Evolutionary conservation across 176 grass and related monocot genomes (phyloP).

Genomic region (Cocos nucifera): DNA sequence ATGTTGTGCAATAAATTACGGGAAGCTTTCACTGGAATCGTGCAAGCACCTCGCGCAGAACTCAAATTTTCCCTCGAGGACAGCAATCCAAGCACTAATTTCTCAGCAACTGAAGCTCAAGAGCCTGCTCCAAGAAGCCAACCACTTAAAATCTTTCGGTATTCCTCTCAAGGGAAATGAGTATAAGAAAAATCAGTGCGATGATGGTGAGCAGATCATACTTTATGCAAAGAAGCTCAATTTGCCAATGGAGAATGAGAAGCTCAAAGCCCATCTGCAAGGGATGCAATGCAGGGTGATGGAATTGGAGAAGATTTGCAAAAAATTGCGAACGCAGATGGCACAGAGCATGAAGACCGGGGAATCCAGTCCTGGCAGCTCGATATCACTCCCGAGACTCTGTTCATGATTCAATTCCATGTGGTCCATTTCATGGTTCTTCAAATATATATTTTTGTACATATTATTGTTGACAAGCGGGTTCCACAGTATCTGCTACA

Average conservation of each 20-base stretch:
- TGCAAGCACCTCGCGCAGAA: constrained; percentile 77
- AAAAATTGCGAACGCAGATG: constrained; percentile 81
- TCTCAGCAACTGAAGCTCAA: constrained; percentile 77
- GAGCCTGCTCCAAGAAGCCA: constrained; percentile 48
- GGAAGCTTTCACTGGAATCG: constrained; percentile 81
- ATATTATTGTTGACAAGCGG: constrained; percentile 24
- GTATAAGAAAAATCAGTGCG: background rate
- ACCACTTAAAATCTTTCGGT: constrained; percentile 19
- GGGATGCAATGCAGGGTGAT: constrained; percentile 87
- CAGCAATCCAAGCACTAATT: constrained; percentile 70
- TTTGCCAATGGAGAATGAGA: constrained; percentile 67
- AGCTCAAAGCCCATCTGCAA: constrained; percentile 62
- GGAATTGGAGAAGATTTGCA: constrained; percentile 82
- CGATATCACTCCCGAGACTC: constrained; percentile 76
- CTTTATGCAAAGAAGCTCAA: constrained; percentile 69
- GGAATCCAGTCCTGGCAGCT: constrained; percentile 8
- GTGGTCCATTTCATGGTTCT: background rate
- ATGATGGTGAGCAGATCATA: constrained; percentile 42
- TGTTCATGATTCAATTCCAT: constrained; percentile 56
- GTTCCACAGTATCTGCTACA: background rate
- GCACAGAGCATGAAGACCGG: constrained; percentile 49
- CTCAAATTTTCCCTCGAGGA: constrained; percentile 56
- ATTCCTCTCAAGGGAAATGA: constrained; percentile 7
- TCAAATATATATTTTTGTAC: constrained; percentile 21
- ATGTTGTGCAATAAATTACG: constrained; percentile 65